These are phyloP conservation scores for Amanita molliuscula DNA, from an alignment of 768 basidiomycete genomes.

Conservation along the genomic window DNA sequence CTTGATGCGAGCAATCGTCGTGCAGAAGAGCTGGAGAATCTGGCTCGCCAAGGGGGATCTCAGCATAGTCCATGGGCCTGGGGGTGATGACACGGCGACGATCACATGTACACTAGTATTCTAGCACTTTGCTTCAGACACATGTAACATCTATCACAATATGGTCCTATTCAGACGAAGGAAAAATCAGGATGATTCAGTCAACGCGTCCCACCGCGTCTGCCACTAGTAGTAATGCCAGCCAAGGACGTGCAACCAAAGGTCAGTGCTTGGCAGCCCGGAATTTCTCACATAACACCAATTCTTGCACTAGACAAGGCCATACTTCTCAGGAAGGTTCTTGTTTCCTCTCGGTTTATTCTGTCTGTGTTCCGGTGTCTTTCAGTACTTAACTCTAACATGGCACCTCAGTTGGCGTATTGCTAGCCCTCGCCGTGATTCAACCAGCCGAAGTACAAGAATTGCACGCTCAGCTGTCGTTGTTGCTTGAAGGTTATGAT, in stretches of 20 bases:
- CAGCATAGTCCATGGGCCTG: slow-evolving; percentile 20
- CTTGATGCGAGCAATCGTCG: slow-evolving; percentile 33
- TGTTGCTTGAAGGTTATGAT: slow-evolving; percentile 65
- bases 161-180: slow-evolving; percentile 4
- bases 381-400: background rate
- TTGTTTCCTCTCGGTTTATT: slow-evolving; percentile 69
- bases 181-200: background rate
- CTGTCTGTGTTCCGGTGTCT: slow-evolving; percentile 18
- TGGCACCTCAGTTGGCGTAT: slow-evolving; percentile 42
- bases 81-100: slow-evolving; percentile 3
- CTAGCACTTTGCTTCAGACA: background rate
- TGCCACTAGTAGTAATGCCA: background rate
- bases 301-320: background rate
- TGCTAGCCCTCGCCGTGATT: slow-evolving; percentile 55
- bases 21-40: slow-evolving; percentile 33
- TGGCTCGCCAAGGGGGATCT: slow-evolving; percentile 25
- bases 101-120: background rate
- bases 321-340: slow-evolving; percentile 30
- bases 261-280: background rate
- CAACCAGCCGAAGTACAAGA: slow-evolving; percentile 58
- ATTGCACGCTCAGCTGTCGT: slow-evolving; percentile 55
- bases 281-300: background rate
- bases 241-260: background rate
- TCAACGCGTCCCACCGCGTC: background rate
- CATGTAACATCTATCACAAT: background rate